A percentile compares a stretch with the other conserved stretches of the same genome.
These are phyloP conservation scores for Penicillium corylophilum DNA, from an alignment of 2,329 filamentous ascomycete genomes.

Conservation along the genomic window DNA sequence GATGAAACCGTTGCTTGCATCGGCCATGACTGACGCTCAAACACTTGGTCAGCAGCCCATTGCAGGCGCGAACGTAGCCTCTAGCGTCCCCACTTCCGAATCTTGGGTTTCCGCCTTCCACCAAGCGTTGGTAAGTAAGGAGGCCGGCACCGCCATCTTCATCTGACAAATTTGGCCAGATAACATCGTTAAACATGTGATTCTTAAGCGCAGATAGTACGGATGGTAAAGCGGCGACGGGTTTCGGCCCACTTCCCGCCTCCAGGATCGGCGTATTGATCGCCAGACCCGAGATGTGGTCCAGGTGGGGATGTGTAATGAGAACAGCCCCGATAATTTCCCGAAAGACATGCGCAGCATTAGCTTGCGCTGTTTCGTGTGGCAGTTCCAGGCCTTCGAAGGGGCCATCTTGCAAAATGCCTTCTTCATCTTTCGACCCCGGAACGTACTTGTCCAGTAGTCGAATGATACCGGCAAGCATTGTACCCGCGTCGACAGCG, in stretches of 20 bases:
- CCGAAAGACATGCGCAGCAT: slow-evolving; percentile 76
- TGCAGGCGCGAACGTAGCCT: slow-evolving; percentile 84
- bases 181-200: slow-evolving; percentile 96
- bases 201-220: slow-evolving; percentile 91
- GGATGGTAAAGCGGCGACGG: slow-evolving; percentile 77
- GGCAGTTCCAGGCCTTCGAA: slow-evolving; percentile 77
- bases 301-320: slow-evolving; percentile 95
- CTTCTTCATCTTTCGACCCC: slow-evolving; percentile 26
- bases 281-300: slow-evolving; percentile 87
- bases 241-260: slow-evolving; percentile 73
- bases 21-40: slow-evolving; percentile 87
- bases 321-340: slow-evolving; percentile 83
- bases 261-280: slow-evolving; percentile 89
- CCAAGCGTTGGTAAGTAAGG: slow-evolving; percentile 83
- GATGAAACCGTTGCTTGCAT: slow-evolving; percentile 69
- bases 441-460: slow-evolving; percentile 60
- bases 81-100: slow-evolving; percentile 75
- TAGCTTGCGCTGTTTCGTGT: slow-evolving; percentile 65
- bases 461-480: slow-evolving; percentile 79
- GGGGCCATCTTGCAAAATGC: slow-evolving; percentile 58
- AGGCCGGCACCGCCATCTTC: slow-evolving; percentile 93
- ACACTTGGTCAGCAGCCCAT: slow-evolving; percentile 83
- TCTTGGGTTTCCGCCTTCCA: slow-evolving; percentile 83
- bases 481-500: slow-evolving; percentile 90
- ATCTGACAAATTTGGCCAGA: slow-evolving; percentile 96